A percentile compares a stretch with the other conserved stretches of the same genome.
phyloP scores from a whole-genome alignment of 352 stramenopile genomes.

The Globisporangium mamillatum region DNA sequence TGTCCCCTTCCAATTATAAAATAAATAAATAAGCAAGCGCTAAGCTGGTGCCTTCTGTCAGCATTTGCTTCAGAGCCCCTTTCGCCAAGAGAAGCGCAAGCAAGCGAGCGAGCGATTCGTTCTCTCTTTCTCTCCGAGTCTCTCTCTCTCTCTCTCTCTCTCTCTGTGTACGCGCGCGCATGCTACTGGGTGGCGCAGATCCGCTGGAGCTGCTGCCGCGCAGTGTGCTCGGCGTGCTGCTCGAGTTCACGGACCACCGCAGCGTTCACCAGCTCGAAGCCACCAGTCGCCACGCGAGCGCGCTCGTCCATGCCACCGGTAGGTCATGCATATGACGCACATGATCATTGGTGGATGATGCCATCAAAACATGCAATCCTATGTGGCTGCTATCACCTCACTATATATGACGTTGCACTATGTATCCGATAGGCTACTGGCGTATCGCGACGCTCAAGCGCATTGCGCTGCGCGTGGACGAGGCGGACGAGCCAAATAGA shows the following conservation, averaged over 20 bases:
- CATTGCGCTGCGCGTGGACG: constrained; percentile 14
- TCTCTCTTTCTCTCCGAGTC: not conserved
- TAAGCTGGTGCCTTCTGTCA: not conserved
- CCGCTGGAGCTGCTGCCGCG: constrained; percentile 23
- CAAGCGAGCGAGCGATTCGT: not conserved
- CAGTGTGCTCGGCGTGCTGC: constrained; percentile 26
- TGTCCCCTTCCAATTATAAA: not conserved
- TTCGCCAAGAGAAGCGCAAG: constrained; percentile 32
- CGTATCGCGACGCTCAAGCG: constrained; percentile 12
- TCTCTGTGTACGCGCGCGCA: not conserved
- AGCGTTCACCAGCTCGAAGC: constrained; percentile 27
- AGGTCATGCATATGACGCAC: not conserved
- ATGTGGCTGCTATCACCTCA: not conserved
- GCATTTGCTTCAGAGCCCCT: not conserved
- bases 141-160: not conserved
- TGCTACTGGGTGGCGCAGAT: not conserved
- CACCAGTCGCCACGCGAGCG: constrained; percentile 16
- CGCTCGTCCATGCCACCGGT: constrained; percentile 15
- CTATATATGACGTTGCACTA: not conserved
- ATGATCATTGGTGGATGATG: not conserved
- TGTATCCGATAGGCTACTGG: constrained; percentile 20
- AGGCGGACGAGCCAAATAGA: constrained; percentile 13
- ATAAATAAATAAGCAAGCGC: not conserved
- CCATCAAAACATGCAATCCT: not conserved
- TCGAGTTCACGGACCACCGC: constrained; percentile 27